Evolutionary conservation across 257 asterid genomes (phyloP), one percentile per base, ranked within the genome.

Genomic region (Fraxinus cuspidata): DNA sequence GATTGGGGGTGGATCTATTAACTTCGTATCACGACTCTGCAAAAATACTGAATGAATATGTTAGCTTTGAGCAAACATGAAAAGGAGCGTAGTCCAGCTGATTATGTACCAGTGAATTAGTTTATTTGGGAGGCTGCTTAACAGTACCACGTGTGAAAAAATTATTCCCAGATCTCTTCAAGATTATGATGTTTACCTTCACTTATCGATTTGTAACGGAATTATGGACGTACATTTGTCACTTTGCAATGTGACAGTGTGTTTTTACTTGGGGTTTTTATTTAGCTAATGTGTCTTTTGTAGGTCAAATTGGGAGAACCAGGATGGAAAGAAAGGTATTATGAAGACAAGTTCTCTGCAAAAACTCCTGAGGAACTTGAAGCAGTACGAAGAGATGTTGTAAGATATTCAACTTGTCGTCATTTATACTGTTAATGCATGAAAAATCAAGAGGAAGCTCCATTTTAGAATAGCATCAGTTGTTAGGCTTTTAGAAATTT

Each of bases 271-370:
- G 74, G 66, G 25, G 19, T 70, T 35, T 64, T 34, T 77, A 66
- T 80, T 51, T 79, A 31, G 63, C 44, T 75, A 37, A 34, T 72
- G 75, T 83, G 34, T 58, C 78, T 40, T 81, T 75, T 84, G 32
- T 74, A 94, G 99, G 89, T 95, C 82, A 93, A 89, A 79, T 82
- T 95, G 87, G 99, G 99, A 74, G 93, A 84, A 77, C 83, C 97
- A 44, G 99, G 98, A 51, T 95, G 99, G 99, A 93, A 83, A 83
- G 98, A 95, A 76, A 91, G 99, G 87, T 95, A 95, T 83, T 95
- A 95, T 83, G 92, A 89, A 80, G 96, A 92, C 67, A 95, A 95
- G 83, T 91, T 95, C 83, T 82, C 90, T 71, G 92, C 87, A 60
- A 88, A 75, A 80, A 82, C 94, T 76, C 96, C 96, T 4, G 97